These are phyloP conservation scores for Phytopythium boreale DNA, from an alignment of 352 stramenopile genomes.

Conservation along the genomic window DNA sequence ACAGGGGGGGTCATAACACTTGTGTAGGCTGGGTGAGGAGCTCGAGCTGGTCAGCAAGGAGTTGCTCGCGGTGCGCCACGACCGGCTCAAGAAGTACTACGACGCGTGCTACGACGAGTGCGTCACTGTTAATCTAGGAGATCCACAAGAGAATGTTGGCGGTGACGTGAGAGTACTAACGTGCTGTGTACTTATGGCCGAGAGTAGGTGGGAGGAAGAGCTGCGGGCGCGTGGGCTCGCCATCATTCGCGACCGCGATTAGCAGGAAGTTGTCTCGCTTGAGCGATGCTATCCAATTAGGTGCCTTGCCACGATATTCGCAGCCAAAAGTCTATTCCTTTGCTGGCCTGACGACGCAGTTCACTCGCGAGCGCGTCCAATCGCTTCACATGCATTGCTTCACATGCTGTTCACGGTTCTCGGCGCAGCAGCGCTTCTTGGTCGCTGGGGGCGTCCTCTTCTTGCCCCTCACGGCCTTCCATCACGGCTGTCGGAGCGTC, in stretches of 20 bases:
- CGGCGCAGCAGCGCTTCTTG: constrained; percentile 9
- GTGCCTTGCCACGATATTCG: not conserved
- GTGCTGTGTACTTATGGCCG: not conserved
- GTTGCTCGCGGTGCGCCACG: constrained; percentile 54
- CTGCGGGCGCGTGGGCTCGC: constrained; percentile 64
- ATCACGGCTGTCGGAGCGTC: not conserved
- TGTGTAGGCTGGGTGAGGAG: constrained; percentile 54
- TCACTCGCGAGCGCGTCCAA: not conserved
- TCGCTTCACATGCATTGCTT: not conserved
- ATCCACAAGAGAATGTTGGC: too few relatives aligned
- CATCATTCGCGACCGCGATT: constrained; percentile 69
- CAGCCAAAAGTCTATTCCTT: not conserved
- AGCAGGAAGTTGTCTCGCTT: constrained; percentile 6
- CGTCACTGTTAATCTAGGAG: constrained; percentile 8
- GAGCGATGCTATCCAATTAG: too few relatives aligned
- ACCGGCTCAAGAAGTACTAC: constrained; percentile 72
- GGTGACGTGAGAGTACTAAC: not conserved
- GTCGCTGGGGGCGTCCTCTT: constrained; percentile 9
- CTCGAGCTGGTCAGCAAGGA: constrained; percentile 80
- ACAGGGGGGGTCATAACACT: not conserved
- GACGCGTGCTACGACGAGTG: constrained; percentile 72
- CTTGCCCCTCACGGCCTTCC: not conserved
- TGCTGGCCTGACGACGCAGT: not conserved
- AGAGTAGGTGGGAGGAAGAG: constrained; percentile 60
- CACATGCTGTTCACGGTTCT: not conserved